Percentiles rank a stretch among this genome's conserved stretches.
These are phyloP conservation scores for Ceratobasidium sp. DNA, from an alignment of 1,284 basidiomycete species.

Conservation along the genomic window DNA sequence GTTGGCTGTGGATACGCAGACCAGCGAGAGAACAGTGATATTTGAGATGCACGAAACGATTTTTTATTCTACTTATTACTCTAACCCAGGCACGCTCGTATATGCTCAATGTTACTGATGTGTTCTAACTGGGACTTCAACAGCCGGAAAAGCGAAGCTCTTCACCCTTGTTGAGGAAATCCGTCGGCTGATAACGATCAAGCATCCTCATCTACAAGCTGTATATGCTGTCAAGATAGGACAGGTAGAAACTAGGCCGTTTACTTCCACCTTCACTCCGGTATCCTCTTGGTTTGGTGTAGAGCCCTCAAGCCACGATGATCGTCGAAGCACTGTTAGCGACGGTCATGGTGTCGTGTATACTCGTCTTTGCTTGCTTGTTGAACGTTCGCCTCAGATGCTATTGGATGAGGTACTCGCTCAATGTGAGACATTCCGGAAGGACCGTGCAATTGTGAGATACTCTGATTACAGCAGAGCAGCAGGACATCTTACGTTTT, in stretches of 20 bases:
- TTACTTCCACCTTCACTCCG: conserved; percentile 3
- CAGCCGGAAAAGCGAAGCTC: conserved; percentile 35
- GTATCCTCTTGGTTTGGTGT: conserved; percentile 11
- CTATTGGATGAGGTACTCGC: conserved; percentile 24
- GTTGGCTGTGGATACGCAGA: not conserved
- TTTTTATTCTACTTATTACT: conserved; percentile 35
- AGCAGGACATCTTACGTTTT: not conserved
- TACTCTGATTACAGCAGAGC: not conserved
- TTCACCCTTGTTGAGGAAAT: conserved; percentile 23
- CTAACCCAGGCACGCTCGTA: conserved; percentile 17
- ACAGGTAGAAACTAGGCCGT: conserved; percentile 3
- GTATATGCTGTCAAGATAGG: conserved; percentile 33
- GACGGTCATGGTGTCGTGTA: conserved; percentile 17
- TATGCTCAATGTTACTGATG: not conserved
- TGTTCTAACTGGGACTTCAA: not conserved
- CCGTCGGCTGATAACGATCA: conserved; percentile 14
- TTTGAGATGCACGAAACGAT: conserved; percentile 37
- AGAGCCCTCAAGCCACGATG: not conserved
- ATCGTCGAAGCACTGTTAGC: conserved; percentile 7
- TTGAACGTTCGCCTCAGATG: conserved; percentile 37
- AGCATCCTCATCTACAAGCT: conserved; percentile 21
- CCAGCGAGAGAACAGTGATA: not conserved
- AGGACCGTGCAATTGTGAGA: conserved; percentile 34
- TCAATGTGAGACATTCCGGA: conserved; percentile 23
- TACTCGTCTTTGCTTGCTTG: conserved; percentile 30